Base-by-base conservation (phyloP, 2,329 filamentous ascomycete genomes). In the Aspergillus pseudotamarii region DNA sequence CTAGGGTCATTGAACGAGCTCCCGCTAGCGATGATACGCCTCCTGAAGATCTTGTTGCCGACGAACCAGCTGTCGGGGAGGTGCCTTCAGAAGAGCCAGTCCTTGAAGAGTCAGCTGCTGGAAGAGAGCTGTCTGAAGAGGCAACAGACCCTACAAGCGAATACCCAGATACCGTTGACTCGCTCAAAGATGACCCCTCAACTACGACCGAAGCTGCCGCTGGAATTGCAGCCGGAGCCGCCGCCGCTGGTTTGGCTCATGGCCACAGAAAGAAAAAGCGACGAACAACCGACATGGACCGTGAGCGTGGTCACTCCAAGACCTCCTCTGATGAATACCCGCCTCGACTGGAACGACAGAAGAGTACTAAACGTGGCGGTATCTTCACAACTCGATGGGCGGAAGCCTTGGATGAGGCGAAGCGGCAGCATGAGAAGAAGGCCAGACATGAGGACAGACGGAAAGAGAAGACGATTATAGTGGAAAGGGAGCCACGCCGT, bases 271-370 rank as follows among this genome's bases (percentile, higher is more conserved):
- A 72, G 58, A 77, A 69, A 57, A 77, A 75, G 71, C 71, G 71
- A 60, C 74, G 72, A 19, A 71, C 73, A 2, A 69, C 73, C 9
- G 70, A 66, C 14, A 61, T 68, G 30, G 73, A 76, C 2, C 71
- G 72, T 28, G 77, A 79, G 32, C 74, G 74, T 59, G 72, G 73
- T 10, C 70, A 72, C 45, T 78, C 78, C 4, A 80, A 75, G 58
- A 69, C 72, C 30, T 80, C 76, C 3, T 75, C 72, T 6, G 78
- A 80, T 57, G 72, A 69, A 8, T 73, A 71, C 46, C 68, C 69
- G 32, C 66, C 56, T 19, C 56, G n/a, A 10, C 16, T 75, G 36
- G 68, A 73, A 57, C 74, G 75, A 21, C 69, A 72, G 60, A 79
- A 76, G 61, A 73, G 72, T 55, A 76, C 76, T 19, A 55, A 38